These are phyloP conservation scores for Sphaerulina musiva DNA, from an alignment of 2,329 filamentous ascomycete species.

Conservation along the genomic window DNA sequence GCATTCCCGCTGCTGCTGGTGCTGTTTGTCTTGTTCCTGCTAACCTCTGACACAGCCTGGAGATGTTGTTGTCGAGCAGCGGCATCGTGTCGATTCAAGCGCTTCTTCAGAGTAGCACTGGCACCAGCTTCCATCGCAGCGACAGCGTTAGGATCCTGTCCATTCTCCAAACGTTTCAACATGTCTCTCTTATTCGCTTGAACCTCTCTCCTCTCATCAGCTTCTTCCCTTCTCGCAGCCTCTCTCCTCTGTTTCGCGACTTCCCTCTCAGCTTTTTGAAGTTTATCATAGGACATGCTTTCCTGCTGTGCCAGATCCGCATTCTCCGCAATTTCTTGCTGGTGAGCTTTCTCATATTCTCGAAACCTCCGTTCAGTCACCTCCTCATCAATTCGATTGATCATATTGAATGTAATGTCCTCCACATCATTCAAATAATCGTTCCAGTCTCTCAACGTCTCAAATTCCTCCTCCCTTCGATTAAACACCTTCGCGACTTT, in stretches of 20 bases:
- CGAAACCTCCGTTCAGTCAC: constrained; percentile 55
- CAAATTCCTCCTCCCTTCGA: constrained; percentile 83
- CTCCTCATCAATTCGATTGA: constrained; percentile 63
- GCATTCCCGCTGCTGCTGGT: constrained; percentile 32
- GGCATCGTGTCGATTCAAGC: constrained; percentile 55
- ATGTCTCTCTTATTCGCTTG: constrained; percentile 61
- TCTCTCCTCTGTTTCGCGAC: constrained; percentile 57
- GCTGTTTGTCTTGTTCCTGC: neutral
- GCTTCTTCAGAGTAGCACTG: constrained; percentile 66
- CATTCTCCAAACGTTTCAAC: constrained; percentile 61
- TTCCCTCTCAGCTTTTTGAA: constrained; percentile 57
- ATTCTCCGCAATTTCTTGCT: constrained; percentile 49
- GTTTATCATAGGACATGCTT: constrained; percentile 41
- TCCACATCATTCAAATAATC: constrained; percentile 93
- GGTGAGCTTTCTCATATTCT: constrained; percentile 68
- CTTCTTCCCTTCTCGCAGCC: constrained; percentile 60
- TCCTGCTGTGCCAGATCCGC: constrained; percentile 44
- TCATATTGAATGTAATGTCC: constrained; percentile 80
- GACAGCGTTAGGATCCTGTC: constrained; percentile 54
- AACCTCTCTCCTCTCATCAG: constrained; percentile 60
- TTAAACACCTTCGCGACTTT: constrained; percentile 75
- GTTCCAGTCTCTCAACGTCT: constrained; percentile 75
- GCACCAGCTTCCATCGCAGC: constrained; percentile 34
- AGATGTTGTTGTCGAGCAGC: constrained; percentile 37
- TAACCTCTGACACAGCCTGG: constrained; percentile 39